phyloP scores from a whole-genome alignment of 2,329 filamentous ascomycete species.

The Pseudocercospora fijiensis region DNA sequence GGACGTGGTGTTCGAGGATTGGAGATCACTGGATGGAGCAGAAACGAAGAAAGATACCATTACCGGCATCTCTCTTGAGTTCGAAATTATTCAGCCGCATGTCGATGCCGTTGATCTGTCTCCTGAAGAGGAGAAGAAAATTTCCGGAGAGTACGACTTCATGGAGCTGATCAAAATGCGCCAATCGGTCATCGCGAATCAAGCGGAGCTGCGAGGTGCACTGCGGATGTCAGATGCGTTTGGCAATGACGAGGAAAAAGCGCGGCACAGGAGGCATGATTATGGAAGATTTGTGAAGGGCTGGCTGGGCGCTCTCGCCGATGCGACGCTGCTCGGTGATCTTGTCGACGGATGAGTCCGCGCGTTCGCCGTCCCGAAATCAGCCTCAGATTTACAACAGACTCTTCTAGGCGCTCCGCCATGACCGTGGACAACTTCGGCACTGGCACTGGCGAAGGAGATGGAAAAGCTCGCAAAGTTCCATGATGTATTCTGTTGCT shows the following conservation, averaged over 20 bases:
- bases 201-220: conserved; percentile 32
- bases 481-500: not conserved
- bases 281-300: conserved; percentile 61
- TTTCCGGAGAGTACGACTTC: conserved; percentile 25
- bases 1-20: conserved; percentile 42
- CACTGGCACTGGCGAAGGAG: no score
- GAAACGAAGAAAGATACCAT: conserved; percentile 28
- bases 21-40: conserved; percentile 42
- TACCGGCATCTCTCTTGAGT: conserved; percentile 21
- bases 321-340: conserved; percentile 59
- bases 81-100: conserved; percentile 32
- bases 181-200: conserved; percentile 44
- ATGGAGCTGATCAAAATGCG: conserved; percentile 42
- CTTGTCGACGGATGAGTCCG: conserved; percentile 24
- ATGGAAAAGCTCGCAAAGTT: no score
- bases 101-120: conserved; percentile 40
- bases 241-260: conserved; percentile 53
- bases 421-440: not conserved
- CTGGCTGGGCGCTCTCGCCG: conserved; percentile 69
- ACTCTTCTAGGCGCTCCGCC: not conserved
- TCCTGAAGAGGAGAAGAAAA: conserved; percentile 27
- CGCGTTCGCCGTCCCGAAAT: no score
- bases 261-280: conserved; percentile 61
- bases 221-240: conserved; percentile 28
- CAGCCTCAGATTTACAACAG: no score